Evolutionary conservation across 192 early-diverging fungal species (phyloP).

Genomic region (Umbelopsis ramanniana): DNA sequence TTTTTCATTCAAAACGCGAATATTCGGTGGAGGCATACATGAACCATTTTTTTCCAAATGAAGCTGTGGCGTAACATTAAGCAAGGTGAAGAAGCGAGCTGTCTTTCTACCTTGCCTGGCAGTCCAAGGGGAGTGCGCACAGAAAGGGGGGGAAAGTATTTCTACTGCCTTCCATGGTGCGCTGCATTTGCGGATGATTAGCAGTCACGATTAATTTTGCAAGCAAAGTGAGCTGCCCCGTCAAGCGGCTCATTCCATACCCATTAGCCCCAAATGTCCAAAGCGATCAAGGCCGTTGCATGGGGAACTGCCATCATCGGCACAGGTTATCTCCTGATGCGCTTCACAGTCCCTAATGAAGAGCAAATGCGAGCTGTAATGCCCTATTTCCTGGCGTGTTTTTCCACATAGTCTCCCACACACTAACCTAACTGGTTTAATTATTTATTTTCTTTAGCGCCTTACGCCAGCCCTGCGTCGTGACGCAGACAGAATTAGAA

Average conservation of each 20-base stretch:
- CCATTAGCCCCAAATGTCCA: slow-evolving; percentile 41
- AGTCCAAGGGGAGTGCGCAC: no score
- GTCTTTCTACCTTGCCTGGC: no score
- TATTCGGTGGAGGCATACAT: no score
- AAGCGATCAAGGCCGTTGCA: slow-evolving; percentile 48
- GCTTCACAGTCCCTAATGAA: slow-evolving; percentile 56
- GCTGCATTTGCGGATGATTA: no score
- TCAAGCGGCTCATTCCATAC: neutral
- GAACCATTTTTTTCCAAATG: no score
- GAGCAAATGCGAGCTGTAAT: slow-evolving; percentile 36
- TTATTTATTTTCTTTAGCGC: slow-evolving; percentile 25
- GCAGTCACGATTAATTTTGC: no score
- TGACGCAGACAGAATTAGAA: slow-evolving; percentile 34
- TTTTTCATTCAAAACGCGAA: no score
- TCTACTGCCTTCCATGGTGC: no score
- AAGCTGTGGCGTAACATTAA: no score
- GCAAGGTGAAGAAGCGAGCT: no score
- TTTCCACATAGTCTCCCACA: neutral
- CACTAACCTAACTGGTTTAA: neutral
- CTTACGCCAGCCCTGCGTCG: slow-evolving; percentile 31
- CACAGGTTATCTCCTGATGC: slow-evolving; percentile 50
- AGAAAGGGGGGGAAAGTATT: no score
- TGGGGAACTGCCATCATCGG: slow-evolving; percentile 50
- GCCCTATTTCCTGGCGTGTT: neutral
- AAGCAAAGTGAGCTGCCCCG: no score